Evolutionary conservation across 1,284 basidiomycete species (phyloP), one percentile per base, ranked within the genome.

Genomic region (Xerocomus nothofagi): DNA sequence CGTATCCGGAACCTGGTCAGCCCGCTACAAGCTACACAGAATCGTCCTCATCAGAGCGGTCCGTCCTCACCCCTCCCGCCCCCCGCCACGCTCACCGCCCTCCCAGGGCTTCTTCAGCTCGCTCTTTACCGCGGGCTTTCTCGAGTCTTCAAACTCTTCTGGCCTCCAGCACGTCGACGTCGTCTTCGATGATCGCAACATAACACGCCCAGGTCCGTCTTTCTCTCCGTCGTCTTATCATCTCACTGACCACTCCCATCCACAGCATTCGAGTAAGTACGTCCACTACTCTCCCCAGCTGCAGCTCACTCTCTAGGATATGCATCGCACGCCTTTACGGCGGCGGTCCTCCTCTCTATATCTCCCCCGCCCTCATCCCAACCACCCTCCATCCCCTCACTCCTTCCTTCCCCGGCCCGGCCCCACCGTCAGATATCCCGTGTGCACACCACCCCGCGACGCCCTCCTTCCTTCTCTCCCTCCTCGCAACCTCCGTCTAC

Each of bases 31-130:
- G 30, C 74, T 93, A 3, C 92, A 95, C 70, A 78, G 84, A 29
- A 85, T 93, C 51, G 82, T 95, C 30, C 81, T 95, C 44, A 91
- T 91, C 44, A 92, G 94, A 67, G 83, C 90, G 39, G 91, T 88
- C 51, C 31, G 54, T 53, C 31, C 29, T 11, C 15, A 29, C 21
- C 31, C 14, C 1, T 17, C 39, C 21, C 27, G 2, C 11, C 40
- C 20, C 27, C n/a, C 4, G 21, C 23, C 33, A n/a, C 21, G 10
- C 47, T 51, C 34, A 52, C 36, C 0, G 30, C 33, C 44, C 33
- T n/a, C 49, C 2, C 56, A 86, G 90, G 90, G 83, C 11, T 95
- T 91, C 77, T 95, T 94, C 71, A 79, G 82, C 45, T 83, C 86
- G 27, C 77, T 94, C 17, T 95, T 94, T 69, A 86, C 86, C 6